Base-by-base conservation (phyloP, 1,284 basidiomycete species). In the Ustilago hordei region DNA sequence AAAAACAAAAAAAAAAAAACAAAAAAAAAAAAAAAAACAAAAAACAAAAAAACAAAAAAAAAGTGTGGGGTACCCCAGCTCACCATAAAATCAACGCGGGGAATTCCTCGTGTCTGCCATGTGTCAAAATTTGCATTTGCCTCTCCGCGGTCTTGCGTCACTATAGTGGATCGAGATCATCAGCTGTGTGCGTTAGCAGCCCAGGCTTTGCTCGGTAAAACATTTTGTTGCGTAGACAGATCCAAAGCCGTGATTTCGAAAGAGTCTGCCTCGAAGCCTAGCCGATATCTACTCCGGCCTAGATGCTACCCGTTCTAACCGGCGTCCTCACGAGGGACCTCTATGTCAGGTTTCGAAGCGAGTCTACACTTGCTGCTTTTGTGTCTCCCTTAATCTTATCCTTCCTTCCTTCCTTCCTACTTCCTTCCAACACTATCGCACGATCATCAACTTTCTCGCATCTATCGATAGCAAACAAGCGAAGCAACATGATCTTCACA, bases 401-500 rank as follows among this genome's bases (percentile, higher is more conserved):
- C 48, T 13, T 32, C 48, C 11, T 50, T 23, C 1, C 47, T 23
- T 23, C 13, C 8, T 19, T 13, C 28, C 47, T 3, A 13, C 7
- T 19, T 15, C 43, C 23, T 28, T 45, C 13, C 43, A 8, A 23
- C n/a, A 11, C 11, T 19, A 11, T 45, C 43, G 7, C 19, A 45
- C 11, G 23, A 6, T 1, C 43, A 54, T n/a, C n/a, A 9, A 19
- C 53, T 4, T 8, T 1, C 17, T 6, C n/a, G 8, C 53, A 54
- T 8, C 31, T 4, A n/a, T 12, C 53, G 31, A 35, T 7, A 19
- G 4, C 38, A 38, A 23, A 7, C 13, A 0, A 32, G 43, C 9
- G 3, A 6, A n/a, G 19, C 23, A 54, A 13, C 12, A 77, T 77
- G 75, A 75, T 81, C 56, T 78, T 80, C 66, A 72, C 69, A 8